Evolutionary conservation across 2,329 filamentous ascomycete species (phyloP).

Genomic region (Blastomyces parvus): DNA sequence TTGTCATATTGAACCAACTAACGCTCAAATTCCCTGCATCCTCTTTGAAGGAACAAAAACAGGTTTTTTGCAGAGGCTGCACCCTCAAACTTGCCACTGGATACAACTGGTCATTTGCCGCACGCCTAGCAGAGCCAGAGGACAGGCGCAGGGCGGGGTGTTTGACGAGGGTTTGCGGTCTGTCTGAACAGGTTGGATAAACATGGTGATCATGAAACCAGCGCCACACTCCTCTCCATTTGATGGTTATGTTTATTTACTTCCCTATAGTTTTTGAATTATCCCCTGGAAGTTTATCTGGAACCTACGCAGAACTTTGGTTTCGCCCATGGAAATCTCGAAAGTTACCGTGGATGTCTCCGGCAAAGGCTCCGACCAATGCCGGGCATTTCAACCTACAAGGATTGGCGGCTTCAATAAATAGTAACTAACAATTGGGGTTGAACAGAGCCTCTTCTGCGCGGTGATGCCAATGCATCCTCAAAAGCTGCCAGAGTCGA

Average conservation of each 20-base stretch:
- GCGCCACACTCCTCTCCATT: too few relatives aligned
- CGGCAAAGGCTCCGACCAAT: too few relatives aligned
- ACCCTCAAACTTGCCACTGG: too few relatives aligned
- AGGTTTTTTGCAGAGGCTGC: not conserved
- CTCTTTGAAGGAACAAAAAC: not conserved
- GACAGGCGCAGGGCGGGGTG: not conserved
- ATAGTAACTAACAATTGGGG: too few relatives aligned
- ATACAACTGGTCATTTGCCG: too few relatives aligned
- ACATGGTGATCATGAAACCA: not conserved
- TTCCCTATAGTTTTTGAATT: not conserved
- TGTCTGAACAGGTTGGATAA: not conserved
- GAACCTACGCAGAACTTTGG: not conserved
- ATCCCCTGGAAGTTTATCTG: not conserved
- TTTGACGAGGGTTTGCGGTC: not conserved
- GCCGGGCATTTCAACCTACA: too few relatives aligned
- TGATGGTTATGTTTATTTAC: too few relatives aligned
- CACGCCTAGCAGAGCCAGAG: too few relatives aligned
- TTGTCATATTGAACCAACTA: not conserved
- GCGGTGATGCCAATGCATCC: too few relatives aligned
- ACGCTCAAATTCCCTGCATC: not conserved
- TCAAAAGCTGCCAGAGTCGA: too few relatives aligned
- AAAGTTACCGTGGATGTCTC: not conserved
- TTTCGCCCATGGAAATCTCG: not conserved
- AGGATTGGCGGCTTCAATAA: too few relatives aligned
- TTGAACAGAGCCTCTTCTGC: too few relatives aligned